phyloP scores from a whole-genome alignment of 2,329 filamentous ascomycete species.

The Dactylellina cionopaga region DNA sequence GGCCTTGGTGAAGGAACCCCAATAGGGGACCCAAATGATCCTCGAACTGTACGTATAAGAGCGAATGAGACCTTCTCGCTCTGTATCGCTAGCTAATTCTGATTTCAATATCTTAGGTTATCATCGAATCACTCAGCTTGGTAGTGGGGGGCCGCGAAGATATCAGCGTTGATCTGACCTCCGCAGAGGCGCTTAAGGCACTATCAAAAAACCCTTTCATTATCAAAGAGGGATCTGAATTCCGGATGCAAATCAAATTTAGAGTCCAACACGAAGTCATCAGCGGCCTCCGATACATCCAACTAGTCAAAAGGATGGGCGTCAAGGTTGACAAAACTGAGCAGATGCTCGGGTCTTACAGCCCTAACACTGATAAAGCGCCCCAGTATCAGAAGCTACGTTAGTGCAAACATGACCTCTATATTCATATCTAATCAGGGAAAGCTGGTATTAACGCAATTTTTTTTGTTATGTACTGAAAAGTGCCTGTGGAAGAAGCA shows the following conservation, averaged over 20 bases:
- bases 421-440: not conserved
- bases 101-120: slow-evolving; percentile 48
- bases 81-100: not conserved
- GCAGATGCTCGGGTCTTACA: slow-evolving; percentile 98
- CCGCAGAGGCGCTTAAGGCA: slow-evolving; percentile 75
- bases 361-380: slow-evolving; percentile 89
- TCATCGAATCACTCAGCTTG: slow-evolving; percentile 72
- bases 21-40: slow-evolving; percentile 55
- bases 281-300: slow-evolving; percentile 93
- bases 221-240: slow-evolving; percentile 94
- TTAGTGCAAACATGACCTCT: slow-evolving; percentile 65
- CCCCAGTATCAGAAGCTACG: slow-evolving; percentile 88
- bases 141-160: slow-evolving; percentile 83
- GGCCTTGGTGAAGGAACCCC: slow-evolving; percentile 72
- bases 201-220: slow-evolving; percentile 94
- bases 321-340: slow-evolving; percentile 90
- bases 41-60: slow-evolving; percentile 50
- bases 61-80: not conserved
- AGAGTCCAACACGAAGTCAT: slow-evolving; percentile 97
- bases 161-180: slow-evolving; percentile 86
- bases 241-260: slow-evolving; percentile 94
- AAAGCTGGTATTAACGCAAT: not conserved
- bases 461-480: not conserved
- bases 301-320: slow-evolving; percentile 89
- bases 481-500: slow-evolving; percentile 90